These are phyloP conservation scores for Neurospora africana DNA, from an alignment of 495 filamentous ascomycete genomes.

Conservation along the genomic window DNA sequence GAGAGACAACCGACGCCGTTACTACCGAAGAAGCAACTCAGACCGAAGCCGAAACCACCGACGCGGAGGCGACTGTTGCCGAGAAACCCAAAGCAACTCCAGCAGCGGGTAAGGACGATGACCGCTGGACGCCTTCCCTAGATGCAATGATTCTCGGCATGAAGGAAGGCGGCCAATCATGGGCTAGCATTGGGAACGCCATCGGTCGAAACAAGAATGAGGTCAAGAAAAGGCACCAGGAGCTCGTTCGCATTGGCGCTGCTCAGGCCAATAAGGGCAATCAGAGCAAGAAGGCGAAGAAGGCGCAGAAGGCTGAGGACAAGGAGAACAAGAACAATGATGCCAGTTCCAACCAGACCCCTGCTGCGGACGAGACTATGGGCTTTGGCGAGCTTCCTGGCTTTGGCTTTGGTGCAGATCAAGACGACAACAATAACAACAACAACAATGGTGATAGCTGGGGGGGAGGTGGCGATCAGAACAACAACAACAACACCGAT, in stretches of 20 bases:
- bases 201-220: conserved; percentile 7
- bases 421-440: background rate
- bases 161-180: conserved; percentile 13
- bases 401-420: background rate
- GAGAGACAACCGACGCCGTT: background rate
- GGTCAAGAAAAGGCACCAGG: conserved; percentile 11
- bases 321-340: background rate
- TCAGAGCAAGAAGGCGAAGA: background rate
- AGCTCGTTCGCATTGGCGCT: conserved; percentile 1
- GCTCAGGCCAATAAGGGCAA: background rate
- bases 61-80: background rate
- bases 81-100: background rate
- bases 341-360: background rate
- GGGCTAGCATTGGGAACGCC: conserved; percentile 12
- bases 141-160: conserved; percentile 12
- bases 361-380: background rate
- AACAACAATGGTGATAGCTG: background rate
- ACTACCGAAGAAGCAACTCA: background rate
- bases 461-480: background rate
- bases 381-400: background rate
- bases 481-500: background rate
- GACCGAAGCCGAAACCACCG: background rate
- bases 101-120: background rate
- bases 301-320: background rate
- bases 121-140: conserved; percentile 6